phyloP scores from a whole-genome alignment of 192 early-diverging fungal species.

The Coemansia brasiliensis region DNA sequence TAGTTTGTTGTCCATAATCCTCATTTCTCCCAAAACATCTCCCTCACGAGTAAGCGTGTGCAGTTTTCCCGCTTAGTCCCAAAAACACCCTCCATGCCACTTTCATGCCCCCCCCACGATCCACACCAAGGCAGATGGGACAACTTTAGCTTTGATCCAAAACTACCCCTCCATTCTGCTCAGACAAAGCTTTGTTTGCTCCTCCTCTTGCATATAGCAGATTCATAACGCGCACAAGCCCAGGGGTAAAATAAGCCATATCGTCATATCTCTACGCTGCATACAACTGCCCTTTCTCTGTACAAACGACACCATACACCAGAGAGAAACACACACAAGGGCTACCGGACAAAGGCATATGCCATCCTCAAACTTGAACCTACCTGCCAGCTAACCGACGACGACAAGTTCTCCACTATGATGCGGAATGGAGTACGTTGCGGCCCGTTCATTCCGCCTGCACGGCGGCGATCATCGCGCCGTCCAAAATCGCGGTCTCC shows the following conservation, averaged over 20 bases:
- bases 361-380: conserved; percentile 1
- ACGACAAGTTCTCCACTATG: conserved; percentile 79
- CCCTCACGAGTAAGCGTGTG: too few relatives aligned
- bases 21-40: background rate
- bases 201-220: too few relatives aligned
- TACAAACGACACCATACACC: background rate
- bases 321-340: background rate
- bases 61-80: background rate
- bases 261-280: too few relatives aligned
- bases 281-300: too few relatives aligned
- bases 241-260: too few relatives aligned
- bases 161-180: too few relatives aligned
- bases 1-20: conserved; percentile 2
- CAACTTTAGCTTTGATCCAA: too few relatives aligned
- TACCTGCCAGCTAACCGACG: conserved; percentile 81
- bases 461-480: conserved; percentile 52
- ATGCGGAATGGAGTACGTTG: conserved; percentile 67
- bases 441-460: conserved; percentile 31
- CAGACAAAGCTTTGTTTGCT: too few relatives aligned
- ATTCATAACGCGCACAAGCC: too few relatives aligned
- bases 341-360: background rate
- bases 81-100: background rate
- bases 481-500: conserved; percentile 36
- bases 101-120: too few relatives aligned
- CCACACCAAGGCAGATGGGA: too few relatives aligned